A percentile compares a stretch with the other conserved stretches of the same genome.
These are phyloP conservation scores for Elaphomyces granulatus DNA, from an alignment of 495 filamentous ascomycete genomes.

Conservation along the genomic window DNA sequence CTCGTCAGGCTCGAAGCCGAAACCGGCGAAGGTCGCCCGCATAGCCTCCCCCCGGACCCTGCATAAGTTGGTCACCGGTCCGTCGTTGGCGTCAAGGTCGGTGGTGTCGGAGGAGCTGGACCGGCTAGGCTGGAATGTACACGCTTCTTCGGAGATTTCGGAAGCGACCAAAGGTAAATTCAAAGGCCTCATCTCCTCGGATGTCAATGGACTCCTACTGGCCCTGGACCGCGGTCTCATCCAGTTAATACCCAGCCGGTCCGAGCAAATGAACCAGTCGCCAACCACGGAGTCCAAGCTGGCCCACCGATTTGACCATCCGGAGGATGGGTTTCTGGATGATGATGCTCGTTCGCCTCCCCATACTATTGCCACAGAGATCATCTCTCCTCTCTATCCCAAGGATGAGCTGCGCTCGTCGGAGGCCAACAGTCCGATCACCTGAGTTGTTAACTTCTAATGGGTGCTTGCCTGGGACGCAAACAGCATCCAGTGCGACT, in stretches of 20 bases:
- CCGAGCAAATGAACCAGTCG: slow-evolving; percentile 20
- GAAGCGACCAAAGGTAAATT: slow-evolving; percentile 27
- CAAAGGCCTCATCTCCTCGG: slow-evolving; percentile 25
- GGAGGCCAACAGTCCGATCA: no score
- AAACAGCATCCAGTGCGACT: no score
- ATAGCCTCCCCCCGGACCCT: slow-evolving; percentile 22
- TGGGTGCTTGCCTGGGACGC: no score
- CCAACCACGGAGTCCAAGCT: slow-evolving; percentile 7
- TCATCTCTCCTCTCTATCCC: slow-evolving; percentile 12
- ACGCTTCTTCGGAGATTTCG: slow-evolving; percentile 19
- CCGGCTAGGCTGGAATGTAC: slow-evolving; percentile 27
- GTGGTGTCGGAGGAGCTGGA: slow-evolving; percentile 23
- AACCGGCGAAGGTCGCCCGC: slow-evolving; percentile 26
- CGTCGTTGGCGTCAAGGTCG: slow-evolving; percentile 25
- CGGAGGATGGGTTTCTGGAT: slow-evolving; percentile 7
- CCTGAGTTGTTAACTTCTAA: no score
- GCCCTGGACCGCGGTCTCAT: slow-evolving; percentile 25
- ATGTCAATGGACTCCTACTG: slow-evolving; percentile 22
- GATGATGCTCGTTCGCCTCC: slow-evolving; percentile 14
- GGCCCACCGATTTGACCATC: slow-evolving; percentile 8
- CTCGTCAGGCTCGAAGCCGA: slow-evolving; percentile 18
- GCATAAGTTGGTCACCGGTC: slow-evolving; percentile 22
- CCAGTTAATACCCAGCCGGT: slow-evolving; percentile 20
- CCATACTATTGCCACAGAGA: slow-evolving; percentile 22
- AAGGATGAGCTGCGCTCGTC: no score